Percentiles rank a stretch among this genome's conserved stretches.
These are phyloP conservation scores for Trichoderma afroharzianum DNA, from an alignment of 2,329 filamentous ascomycete species.

Conservation along the genomic window DNA sequence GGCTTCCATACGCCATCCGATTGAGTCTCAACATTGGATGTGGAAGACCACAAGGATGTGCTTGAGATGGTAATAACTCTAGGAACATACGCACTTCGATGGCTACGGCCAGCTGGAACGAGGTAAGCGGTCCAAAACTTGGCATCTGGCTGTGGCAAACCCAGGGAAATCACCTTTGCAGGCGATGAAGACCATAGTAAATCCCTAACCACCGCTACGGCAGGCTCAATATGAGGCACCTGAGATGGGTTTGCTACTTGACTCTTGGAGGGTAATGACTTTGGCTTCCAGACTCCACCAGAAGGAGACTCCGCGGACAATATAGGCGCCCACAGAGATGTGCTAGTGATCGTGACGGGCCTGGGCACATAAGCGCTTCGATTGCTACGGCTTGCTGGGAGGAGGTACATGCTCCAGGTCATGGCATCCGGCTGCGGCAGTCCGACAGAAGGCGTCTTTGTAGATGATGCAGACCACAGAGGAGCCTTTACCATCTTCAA, in stretches of 20 bases:
- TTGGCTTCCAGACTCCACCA: neutral
- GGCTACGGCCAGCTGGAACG: neutral
- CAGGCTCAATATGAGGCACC: neutral
- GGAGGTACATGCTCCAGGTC: slow-evolving; percentile 1
- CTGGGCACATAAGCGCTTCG: slow-evolving; percentile 20
- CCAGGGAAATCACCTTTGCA: neutral
- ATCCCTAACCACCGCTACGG: neutral
- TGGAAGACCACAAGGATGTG: neutral
- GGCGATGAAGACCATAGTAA: neutral
- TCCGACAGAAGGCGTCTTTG: neutral
- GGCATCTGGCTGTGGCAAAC: slow-evolving; percentile 1
- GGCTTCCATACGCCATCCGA: neutral
- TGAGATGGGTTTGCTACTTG: neutral
- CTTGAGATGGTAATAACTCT: neutral
- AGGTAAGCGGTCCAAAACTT: neutral
- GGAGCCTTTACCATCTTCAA: neutral
- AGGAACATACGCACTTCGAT: neutral
- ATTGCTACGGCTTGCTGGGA: neutral
- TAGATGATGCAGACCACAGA: neutral
- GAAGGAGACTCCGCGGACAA: neutral
- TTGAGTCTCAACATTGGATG: neutral
- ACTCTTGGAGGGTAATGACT: neutral
- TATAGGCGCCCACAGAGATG: slow-evolving; percentile 32
- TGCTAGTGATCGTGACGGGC: slow-evolving; percentile 34
- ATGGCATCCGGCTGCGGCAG: neutral